Evolutionary conservation across 2,329 filamentous ascomycete species (phyloP).

Genomic region (Trichothecium roseum): DNA sequence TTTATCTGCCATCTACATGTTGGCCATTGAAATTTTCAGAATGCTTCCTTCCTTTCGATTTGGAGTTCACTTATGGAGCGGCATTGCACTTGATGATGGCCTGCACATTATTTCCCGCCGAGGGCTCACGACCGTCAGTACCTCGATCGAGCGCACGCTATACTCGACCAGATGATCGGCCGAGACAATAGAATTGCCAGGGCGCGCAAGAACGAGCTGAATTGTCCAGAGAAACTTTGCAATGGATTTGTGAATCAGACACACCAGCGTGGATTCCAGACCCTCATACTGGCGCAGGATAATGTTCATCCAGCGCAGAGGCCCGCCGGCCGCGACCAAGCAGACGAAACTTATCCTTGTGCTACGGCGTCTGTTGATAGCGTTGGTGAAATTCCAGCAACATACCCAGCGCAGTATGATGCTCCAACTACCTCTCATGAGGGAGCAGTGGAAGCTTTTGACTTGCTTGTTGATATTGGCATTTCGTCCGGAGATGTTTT

Average conservation of each 20-base stretch:
- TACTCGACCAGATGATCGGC: conserved; percentile 21
- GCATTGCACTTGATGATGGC: conserved; percentile 25
- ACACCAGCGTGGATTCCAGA: conserved; percentile 15
- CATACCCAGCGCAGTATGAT: background rate
- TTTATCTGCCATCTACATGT: too few species aligned
- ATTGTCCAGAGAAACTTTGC: conserved; percentile 16
- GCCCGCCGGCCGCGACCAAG: too few species aligned
- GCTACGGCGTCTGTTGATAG: background rate
- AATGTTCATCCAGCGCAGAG: too few species aligned
- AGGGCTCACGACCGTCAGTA: conserved; percentile 14
- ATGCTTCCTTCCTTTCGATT: conserved; percentile 24
- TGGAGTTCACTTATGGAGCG: conserved; percentile 24
- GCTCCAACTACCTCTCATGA: too few species aligned
- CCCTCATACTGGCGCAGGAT: conserved; percentile 13
- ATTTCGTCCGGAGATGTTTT: conserved; percentile 28
- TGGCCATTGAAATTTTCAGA: conserved; percentile 12
- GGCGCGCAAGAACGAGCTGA: conserved; percentile 21
- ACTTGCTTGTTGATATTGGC: conserved; percentile 24
- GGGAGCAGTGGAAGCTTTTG: too few species aligned
- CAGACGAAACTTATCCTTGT: background rate
- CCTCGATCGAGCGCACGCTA: conserved; percentile 12
- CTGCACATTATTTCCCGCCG: conserved; percentile 20
- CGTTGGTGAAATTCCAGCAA: conserved; percentile 4
- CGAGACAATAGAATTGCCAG: conserved; percentile 21
- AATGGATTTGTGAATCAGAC: conserved; percentile 14